Evolutionary conservation across 495 filamentous ascomycete genomes (phyloP).

Genomic region (Elasticomyces elasticus): DNA sequence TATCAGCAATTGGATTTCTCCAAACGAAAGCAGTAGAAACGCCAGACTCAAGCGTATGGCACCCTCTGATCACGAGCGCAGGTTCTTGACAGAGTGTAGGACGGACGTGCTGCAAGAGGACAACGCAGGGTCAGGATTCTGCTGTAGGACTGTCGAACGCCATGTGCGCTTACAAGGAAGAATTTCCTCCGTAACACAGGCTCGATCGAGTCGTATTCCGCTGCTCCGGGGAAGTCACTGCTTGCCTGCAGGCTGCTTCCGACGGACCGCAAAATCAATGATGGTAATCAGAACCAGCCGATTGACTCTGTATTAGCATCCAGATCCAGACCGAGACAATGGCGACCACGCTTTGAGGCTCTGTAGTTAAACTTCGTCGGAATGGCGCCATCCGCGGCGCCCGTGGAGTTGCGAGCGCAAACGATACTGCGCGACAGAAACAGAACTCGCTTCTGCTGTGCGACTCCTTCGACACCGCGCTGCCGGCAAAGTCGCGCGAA

Average conservation of each 20-base stretch:
- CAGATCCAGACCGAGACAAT: not conserved
- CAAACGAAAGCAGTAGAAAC: no score
- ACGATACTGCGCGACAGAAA: not conserved
- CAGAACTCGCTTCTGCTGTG: not conserved
- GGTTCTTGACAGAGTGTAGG: no score
- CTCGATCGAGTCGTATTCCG: not conserved
- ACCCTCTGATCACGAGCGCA: no score
- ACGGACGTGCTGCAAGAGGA: not conserved
- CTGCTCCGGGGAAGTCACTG: not conserved
- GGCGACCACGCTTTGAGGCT: not conserved
- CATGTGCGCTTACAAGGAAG: constrained; percentile 2
- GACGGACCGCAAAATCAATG: no score
- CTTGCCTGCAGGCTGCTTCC: no score
- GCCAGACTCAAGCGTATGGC: no score
- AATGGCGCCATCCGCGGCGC: not conserved
- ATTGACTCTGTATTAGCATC: no score
- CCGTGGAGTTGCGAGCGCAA: not conserved
- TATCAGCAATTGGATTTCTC: no score
- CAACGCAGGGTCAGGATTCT: not conserved
- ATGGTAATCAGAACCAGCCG: no score
- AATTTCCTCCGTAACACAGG: not conserved
- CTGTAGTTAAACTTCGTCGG: not conserved
- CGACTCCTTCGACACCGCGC: not conserved
- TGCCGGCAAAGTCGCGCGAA: not conserved
- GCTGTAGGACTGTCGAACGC: constrained; percentile 1